Conservation (phyloP, 2,329 filamentous ascomycete species). For the Thielaviopsis euricoi region DNA sequence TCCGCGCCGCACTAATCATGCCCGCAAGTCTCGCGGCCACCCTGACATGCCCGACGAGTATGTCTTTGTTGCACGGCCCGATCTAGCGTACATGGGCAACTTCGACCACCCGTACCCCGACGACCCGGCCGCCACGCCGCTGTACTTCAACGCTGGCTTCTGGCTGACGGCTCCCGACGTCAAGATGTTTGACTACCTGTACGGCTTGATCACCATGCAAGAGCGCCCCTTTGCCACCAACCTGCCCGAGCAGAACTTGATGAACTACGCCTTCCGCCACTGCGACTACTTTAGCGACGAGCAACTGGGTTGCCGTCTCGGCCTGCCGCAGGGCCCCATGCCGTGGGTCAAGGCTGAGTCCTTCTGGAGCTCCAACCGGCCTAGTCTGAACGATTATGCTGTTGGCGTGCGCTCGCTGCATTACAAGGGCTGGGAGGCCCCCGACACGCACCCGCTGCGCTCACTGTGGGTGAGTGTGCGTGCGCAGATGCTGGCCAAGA, state of each 20-base stretch:
- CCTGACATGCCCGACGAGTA: constrained; percentile 19
- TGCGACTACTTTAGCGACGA: constrained; percentile 11
- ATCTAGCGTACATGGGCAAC: constrained; percentile 18
- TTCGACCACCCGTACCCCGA: constrained; percentile 23
- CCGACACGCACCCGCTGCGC: background rate
- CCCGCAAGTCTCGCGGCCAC: constrained; percentile 17
- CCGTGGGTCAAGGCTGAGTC: constrained; percentile 7
- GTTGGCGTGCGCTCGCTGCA: constrained; percentile 9
- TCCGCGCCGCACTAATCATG: constrained; percentile 11
- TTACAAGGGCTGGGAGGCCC: constrained; percentile 10
- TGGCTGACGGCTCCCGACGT: constrained; percentile 23
- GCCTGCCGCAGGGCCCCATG: constrained; percentile 9
- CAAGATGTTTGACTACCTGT: constrained; percentile 23
- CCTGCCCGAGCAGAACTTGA: constrained; percentile 25
- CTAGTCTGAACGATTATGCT: constrained; percentile 4
- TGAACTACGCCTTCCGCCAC: constrained; percentile 26
- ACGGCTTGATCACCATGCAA: constrained; percentile 19
- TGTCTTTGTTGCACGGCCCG: constrained; percentile 20
- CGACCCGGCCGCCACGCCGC: constrained; percentile 13
- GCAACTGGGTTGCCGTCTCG: constrained; percentile 2
- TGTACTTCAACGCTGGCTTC: constrained; percentile 24
- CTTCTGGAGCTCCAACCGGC: constrained; percentile 11
- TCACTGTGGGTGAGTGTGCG: constrained; percentile 5
- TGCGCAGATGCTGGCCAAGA: background rate
- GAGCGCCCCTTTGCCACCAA: constrained; percentile 22